Conservation (phyloP, 257 asterid species). For the Penstemon newberryi region DNA sequence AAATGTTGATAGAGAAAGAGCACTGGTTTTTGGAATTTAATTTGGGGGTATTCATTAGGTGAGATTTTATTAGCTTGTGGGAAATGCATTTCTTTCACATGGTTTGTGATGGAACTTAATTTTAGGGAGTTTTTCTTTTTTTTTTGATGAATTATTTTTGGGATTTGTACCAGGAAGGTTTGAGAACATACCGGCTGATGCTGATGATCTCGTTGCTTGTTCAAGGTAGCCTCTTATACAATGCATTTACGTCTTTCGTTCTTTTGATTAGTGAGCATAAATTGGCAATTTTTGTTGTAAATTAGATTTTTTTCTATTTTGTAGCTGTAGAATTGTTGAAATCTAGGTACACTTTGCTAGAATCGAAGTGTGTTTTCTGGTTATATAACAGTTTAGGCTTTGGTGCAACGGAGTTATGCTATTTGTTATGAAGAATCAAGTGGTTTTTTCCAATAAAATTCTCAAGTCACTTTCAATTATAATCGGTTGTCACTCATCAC, state of each 20-base stretch:
- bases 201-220: not conserved
- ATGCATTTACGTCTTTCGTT: not conserved
- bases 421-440: too few species aligned
- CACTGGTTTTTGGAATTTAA: conserved; percentile 27
- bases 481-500: too few species aligned
- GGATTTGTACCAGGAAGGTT: conserved; percentile 22
- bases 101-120: conserved; percentile 19
- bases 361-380: too few species aligned
- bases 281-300: not conserved
- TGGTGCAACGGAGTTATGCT: too few species aligned
- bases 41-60: conserved; percentile 40
- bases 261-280: too few species aligned
- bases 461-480: too few species aligned
- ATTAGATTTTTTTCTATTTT: not conserved
- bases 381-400: too few species aligned
- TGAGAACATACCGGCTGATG: not conserved
- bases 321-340: not conserved
- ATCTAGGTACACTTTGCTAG: too few species aligned
- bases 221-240: not conserved
- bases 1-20: conserved; percentile 9
- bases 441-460: too few species aligned
- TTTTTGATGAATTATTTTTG: conserved; percentile 13
- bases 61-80: conserved; percentile 31
- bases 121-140: conserved; percentile 16
- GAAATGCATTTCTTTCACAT: conserved; percentile 33